Evolutionary conservation across 2,329 filamentous ascomycete species (phyloP).

Genomic region (Botrytis deweyae): DNA sequence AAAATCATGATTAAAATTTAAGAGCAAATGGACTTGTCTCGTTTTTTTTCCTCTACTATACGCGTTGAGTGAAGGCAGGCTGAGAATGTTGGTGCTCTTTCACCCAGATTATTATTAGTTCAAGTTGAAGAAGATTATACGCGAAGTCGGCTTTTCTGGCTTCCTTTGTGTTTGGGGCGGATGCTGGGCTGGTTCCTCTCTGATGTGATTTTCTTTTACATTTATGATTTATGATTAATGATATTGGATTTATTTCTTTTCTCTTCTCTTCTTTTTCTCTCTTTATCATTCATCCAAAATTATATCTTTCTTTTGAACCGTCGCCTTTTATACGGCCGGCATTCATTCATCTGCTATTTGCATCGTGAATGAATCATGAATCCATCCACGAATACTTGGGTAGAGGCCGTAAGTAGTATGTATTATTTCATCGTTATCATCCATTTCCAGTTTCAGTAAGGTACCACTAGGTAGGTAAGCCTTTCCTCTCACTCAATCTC

Average conservation of each 20-base stretch:
- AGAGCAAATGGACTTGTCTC: slow-evolving; percentile 4
- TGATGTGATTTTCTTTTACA: not conserved
- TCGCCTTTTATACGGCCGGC: too few species aligned
- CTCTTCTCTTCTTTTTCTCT: not conserved
- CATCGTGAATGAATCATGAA: not conserved
- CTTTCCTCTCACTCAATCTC: not conserved
- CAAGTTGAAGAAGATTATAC: slow-evolving; percentile 4
- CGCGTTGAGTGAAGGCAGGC: slow-evolving; percentile 17
- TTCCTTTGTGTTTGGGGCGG: not conserved
- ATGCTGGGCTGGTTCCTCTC: too few species aligned
- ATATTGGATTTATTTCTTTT: not conserved
- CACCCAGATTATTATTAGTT: slow-evolving; percentile 5
- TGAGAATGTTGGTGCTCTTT: slow-evolving; percentile 19
- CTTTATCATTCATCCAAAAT: not conserved
- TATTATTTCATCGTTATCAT: not conserved
- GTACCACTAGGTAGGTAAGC: too few species aligned
- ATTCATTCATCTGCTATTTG: not conserved
- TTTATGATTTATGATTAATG: not conserved
- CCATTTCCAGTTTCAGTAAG: not conserved
- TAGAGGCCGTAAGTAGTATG: not conserved
- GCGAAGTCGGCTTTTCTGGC: not conserved
- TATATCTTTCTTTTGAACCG: not conserved
- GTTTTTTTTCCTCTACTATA: slow-evolving; percentile 1
- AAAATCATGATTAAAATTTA: slow-evolving; percentile 15
- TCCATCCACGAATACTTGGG: not conserved